Percentiles rank a stretch among this genome's conserved stretches.
Evolutionary conservation across 768 basidiomycete genomes (phyloP).

Genomic region (Boletus speciosus): DNA sequence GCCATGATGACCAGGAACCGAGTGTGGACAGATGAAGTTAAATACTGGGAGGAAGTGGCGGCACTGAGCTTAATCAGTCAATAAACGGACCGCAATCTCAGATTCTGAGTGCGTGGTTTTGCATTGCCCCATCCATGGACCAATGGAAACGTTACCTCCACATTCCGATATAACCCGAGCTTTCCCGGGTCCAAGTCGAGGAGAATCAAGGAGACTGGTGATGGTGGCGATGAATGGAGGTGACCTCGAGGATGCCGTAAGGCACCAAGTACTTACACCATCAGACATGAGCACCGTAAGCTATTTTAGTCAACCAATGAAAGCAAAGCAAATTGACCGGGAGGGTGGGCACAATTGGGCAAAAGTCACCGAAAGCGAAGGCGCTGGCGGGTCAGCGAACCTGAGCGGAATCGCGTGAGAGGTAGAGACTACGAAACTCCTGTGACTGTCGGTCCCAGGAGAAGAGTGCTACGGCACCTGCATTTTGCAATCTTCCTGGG

Average conservation of each 20-base stretch:
- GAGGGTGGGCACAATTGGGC: background rate
- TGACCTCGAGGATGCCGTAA: slow-evolving; percentile 17
- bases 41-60: slow-evolving; percentile 12
- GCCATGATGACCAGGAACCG: slow-evolving; percentile 4
- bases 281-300: background rate
- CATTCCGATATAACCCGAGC: slow-evolving; percentile 14
- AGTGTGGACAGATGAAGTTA: slow-evolving; percentile 7
- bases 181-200: slow-evolving; percentile 9
- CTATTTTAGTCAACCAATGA: background rate
- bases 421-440: background rate
- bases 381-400: background rate
- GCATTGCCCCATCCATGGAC: slow-evolving; percentile 18
- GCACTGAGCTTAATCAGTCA: slow-evolving; percentile 11
- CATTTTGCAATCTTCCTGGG: background rate
- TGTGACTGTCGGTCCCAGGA: background rate
- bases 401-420: background rate
- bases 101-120: slow-evolving; percentile 1
- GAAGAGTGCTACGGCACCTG: background rate
- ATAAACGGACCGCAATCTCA: background rate
- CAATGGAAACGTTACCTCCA: slow-evolving; percentile 19
- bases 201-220: slow-evolving; percentile 9
- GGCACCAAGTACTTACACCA: slow-evolving; percentile 13
- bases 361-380: background rate
- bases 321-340: background rate
- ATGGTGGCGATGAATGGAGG: slow-evolving; percentile 22